Conservation (phyloP, 2,329 filamentous ascomycete species). For the Xylariaceae sp. region DNA sequence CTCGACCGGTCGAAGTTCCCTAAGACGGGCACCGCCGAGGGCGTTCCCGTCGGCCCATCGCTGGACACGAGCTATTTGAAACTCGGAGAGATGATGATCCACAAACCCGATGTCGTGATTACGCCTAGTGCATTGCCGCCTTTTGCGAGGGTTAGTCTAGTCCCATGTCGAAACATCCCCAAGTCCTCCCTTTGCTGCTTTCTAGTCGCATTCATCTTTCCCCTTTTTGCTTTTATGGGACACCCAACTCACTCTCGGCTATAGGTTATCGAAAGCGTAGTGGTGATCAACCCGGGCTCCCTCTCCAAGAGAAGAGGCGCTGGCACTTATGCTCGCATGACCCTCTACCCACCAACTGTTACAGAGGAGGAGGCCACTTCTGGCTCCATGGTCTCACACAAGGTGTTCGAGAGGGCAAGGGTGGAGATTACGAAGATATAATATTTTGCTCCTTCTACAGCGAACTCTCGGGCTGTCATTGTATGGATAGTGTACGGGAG, state of each 20-base stretch:
- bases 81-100: slow-evolving; percentile 83
- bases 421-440: slow-evolving; percentile 82
- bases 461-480: too few relatives aligned
- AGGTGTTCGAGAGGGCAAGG: slow-evolving; percentile 73
- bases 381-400: slow-evolving; percentile 60
- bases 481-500: too few relatives aligned
- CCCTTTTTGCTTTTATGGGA: too few relatives aligned
- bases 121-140: slow-evolving; percentile 77
- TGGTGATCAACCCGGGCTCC: slow-evolving; percentile 85
- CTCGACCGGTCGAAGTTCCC: slow-evolving; percentile 62
- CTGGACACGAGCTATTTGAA: slow-evolving; percentile 81
- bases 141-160: slow-evolving; percentile 79
- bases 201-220: too few relatives aligned
- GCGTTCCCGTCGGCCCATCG: slow-evolving; percentile 65
- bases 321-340: slow-evolving; percentile 80
- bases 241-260: not conserved
- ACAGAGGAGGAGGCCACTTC: slow-evolving; percentile 52
- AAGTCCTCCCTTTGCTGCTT: too few relatives aligned
- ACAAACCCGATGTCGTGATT: slow-evolving; percentile 78
- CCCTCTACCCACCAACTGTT: slow-evolving; percentile 60
- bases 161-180: too few relatives aligned
- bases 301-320: slow-evolving; percentile 78
- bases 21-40: slow-evolving; percentile 56
- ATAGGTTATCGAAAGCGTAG: slow-evolving; percentile 82
- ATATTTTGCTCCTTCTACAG: too few relatives aligned